phyloP scores from a whole-genome alignment of 148 eudicot species.

The Arctostaphylos glauca region DNA sequence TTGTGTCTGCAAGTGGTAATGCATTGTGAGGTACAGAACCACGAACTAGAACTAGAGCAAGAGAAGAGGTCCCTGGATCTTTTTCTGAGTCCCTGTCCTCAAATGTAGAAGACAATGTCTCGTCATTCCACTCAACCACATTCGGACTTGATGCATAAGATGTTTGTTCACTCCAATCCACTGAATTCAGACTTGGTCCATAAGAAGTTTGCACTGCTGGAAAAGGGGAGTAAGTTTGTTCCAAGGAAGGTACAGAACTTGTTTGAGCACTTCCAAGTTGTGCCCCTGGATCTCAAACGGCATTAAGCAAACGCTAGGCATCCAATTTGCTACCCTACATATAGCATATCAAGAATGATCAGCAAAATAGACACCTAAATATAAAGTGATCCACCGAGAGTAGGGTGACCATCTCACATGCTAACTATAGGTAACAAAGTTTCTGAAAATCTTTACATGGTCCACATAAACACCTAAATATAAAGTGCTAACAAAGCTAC shows the following conservation, averaged over 20 bases:
- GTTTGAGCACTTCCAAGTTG: conserved; percentile 10
- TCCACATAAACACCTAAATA: neutral
- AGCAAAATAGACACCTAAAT: neutral
- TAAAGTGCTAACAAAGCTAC: neutral
- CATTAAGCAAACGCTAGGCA: conserved; percentile 14
- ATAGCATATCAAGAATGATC: neutral
- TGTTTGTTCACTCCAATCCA: neutral
- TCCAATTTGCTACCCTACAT: conserved; percentile 16
- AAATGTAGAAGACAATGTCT: conserved; percentile 2
- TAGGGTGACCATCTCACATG: conserved; percentile 6
- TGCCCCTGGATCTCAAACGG: conserved; percentile 5
- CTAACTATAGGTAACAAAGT: neutral
- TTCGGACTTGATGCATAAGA: neutral
- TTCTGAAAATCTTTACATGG: neutral
- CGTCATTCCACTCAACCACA: conserved; percentile 17
- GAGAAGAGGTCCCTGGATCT: conserved; percentile 16
- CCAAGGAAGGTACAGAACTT: conserved; percentile 10
- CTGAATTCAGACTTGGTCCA: conserved; percentile 12
- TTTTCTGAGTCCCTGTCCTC: conserved; percentile 14
- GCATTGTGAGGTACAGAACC: conserved; percentile 7
- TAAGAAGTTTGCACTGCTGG: conserved; percentile 4
- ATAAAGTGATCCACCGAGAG: too few species aligned
- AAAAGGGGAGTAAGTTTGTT: conserved; percentile 1
- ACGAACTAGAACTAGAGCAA: conserved; percentile 1
- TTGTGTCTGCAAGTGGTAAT: neutral